phyloP scores from a whole-genome alignment of 1,139 yeast genomes.

The Blastobotrys arbuscula region DNA sequence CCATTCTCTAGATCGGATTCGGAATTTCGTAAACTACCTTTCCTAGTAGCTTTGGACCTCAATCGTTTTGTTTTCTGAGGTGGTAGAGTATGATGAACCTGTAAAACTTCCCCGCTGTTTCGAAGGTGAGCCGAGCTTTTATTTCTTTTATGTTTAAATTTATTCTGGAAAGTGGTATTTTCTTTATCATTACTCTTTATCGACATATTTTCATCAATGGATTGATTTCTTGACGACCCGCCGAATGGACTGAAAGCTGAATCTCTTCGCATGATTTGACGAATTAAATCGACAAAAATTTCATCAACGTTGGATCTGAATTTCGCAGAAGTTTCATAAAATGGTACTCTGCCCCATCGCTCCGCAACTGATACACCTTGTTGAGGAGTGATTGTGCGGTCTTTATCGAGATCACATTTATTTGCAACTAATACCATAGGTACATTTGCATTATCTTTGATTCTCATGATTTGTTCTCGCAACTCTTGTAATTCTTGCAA shows the following conservation, averaged over 20 bases:
- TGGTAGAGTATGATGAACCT: constrained; percentile 11
- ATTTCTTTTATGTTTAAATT: not conserved
- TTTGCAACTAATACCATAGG: constrained; percentile 43
- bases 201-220: constrained; percentile 5
- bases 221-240: constrained; percentile 6
- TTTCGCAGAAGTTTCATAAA: constrained; percentile 75
- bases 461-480: constrained; percentile 84
- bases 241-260: constrained; percentile 23
- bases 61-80: constrained; percentile 10
- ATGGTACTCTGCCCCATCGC: constrained; percentile 90
- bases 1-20: constrained; percentile 2
- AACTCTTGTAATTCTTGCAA: constrained; percentile 73
- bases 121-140: not conserved
- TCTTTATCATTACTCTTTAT: not conserved
- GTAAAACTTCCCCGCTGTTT: not conserved
- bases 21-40: constrained; percentile 6
- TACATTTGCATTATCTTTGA: constrained; percentile 51
- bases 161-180: not conserved
- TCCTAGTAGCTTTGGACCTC: constrained; percentile 11
- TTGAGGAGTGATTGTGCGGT: constrained; percentile 43
- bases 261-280: constrained; percentile 49
- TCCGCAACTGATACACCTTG: constrained; percentile 61
- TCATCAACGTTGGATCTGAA: constrained; percentile 80
- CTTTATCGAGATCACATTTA: constrained; percentile 64
- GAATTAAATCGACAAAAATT: constrained; percentile 79